These are phyloP conservation scores for Fusarium piperis DNA, from an alignment of 2,329 filamentous ascomycete genomes.

Conservation along the genomic window DNA sequence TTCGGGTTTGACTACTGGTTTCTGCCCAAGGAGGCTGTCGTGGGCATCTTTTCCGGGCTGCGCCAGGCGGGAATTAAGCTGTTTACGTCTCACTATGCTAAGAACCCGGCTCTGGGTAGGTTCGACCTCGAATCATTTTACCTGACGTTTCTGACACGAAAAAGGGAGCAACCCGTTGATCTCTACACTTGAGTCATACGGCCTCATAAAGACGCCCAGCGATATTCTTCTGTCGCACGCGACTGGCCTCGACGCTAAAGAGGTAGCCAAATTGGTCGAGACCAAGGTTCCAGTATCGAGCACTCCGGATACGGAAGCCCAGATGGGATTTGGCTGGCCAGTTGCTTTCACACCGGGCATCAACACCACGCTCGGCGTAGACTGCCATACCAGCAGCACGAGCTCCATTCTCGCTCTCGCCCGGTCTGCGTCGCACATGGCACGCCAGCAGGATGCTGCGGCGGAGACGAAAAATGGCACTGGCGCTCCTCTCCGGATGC, in stretches of 20 bases:
- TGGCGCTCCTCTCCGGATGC: not conserved
- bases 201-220: constrained; percentile 8
- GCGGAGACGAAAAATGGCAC: not conserved
- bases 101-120: constrained; percentile 11
- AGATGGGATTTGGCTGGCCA: constrained; percentile 16
- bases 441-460: constrained; percentile 3
- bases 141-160: not conserved
- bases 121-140: not conserved
- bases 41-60: not conserved
- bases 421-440: constrained; percentile 7
- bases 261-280: not conserved
- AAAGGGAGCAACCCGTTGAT: constrained; percentile 3
- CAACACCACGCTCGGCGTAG: constrained; percentile 8
- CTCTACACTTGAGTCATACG: not conserved
- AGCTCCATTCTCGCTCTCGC: constrained; percentile 3
- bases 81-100: constrained; percentile 14
- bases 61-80: constrained; percentile 3
- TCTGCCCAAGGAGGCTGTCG: constrained; percentile 4
- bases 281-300: constrained; percentile 2
- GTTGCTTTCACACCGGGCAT: constrained; percentile 1
- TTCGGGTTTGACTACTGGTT: constrained; percentile 13
- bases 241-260: not conserved
- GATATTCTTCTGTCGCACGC: constrained; percentile 11
- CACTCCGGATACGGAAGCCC: constrained; percentile 6
- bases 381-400: constrained; percentile 12